Conservation (phyloP, 352 stramenopile genomes). For the Globisporangium okanoganense region DNA sequence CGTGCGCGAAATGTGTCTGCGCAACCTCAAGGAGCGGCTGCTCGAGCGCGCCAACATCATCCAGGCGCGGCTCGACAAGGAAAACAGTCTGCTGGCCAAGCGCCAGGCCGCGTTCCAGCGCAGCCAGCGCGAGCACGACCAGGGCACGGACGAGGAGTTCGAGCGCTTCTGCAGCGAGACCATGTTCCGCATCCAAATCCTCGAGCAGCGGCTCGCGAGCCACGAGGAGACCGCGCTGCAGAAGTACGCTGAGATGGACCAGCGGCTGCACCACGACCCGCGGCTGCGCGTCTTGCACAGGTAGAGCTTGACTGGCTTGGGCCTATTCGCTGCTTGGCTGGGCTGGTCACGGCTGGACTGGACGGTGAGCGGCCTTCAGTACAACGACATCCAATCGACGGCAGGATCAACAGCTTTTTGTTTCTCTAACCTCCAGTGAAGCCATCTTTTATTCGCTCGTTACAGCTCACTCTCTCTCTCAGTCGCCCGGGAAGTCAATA, state of each 20-base stretch:
- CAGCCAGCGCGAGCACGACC: constrained; percentile 89
- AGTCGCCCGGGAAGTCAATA: constrained; percentile 23
- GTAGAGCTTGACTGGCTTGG: constrained; percentile 21
- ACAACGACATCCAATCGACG: background rate
- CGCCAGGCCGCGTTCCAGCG: constrained; percentile 91
- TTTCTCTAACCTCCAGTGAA: constrained; percentile 43
- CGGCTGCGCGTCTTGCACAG: constrained; percentile 73
- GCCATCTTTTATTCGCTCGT: constrained; percentile 77
- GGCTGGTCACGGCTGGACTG: background rate
- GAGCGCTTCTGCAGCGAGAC: constrained; percentile 93
- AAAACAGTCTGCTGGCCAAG: constrained; percentile 90
- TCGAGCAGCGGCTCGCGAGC: constrained; percentile 90
- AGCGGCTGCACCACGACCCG: constrained; percentile 85
- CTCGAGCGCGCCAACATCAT: constrained; percentile 95
- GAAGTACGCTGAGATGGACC: constrained; percentile 93
- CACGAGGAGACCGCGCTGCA: constrained; percentile 92
- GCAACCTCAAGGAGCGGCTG: constrained; percentile 91
- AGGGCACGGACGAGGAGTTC: constrained; percentile 91
- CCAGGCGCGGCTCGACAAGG: constrained; percentile 90
- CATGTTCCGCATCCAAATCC: constrained; percentile 96
- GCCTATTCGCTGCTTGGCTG: background rate
- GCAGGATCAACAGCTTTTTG: background rate
- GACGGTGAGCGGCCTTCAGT: background rate
- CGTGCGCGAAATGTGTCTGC: constrained; percentile 88
- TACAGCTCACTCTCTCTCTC: constrained; percentile 21